Evolutionary conservation across 1,284 basidiomycete genomes (phyloP).

Genomic region (Cutaneotrichosporon curvatum): DNA sequence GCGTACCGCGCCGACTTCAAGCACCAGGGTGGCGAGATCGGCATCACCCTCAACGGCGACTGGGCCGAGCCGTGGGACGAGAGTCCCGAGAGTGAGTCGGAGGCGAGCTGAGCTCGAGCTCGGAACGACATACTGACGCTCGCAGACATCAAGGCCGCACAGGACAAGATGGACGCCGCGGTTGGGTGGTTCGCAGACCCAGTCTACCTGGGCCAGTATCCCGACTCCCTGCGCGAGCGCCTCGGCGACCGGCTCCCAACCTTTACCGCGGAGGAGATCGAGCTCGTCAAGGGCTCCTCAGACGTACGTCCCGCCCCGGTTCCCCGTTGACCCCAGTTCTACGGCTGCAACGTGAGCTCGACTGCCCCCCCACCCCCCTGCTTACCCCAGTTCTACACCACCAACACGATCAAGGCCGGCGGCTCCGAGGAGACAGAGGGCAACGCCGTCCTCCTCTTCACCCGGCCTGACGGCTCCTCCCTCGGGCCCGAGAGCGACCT

Average conservation of each 20-base stretch:
- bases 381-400: conserved; percentile 64
- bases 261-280: conserved; percentile 58
- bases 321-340: conserved; percentile 16
- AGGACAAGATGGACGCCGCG: conserved; percentile 59
- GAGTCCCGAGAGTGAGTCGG: conserved; percentile 56
- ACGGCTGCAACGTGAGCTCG: conserved; percentile 24
- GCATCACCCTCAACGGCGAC: conserved; percentile 66
- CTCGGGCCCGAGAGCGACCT: conserved; percentile 57
- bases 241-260: conserved; percentile 60
- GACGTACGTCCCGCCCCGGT: conserved; percentile 10
- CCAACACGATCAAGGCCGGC: conserved; percentile 54
- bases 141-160: conserved; percentile 58
- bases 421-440: conserved; percentile 55
- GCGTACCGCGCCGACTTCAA: conserved; percentile 57
- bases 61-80: conserved; percentile 65
- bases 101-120: background rate
- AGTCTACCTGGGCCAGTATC: conserved; percentile 66
- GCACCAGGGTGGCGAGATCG: conserved; percentile 53
- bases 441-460: conserved; percentile 44
- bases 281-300: conserved; percentile 52
- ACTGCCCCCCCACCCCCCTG: background rate
- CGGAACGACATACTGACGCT: background rate
- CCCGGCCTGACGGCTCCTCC: conserved; percentile 52
- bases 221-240: conserved; percentile 56
- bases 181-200: conserved; percentile 56